Base-by-base conservation (phyloP, 2,329 filamentous ascomycete genomes). In the Fusarium fracticaudum region DNA sequence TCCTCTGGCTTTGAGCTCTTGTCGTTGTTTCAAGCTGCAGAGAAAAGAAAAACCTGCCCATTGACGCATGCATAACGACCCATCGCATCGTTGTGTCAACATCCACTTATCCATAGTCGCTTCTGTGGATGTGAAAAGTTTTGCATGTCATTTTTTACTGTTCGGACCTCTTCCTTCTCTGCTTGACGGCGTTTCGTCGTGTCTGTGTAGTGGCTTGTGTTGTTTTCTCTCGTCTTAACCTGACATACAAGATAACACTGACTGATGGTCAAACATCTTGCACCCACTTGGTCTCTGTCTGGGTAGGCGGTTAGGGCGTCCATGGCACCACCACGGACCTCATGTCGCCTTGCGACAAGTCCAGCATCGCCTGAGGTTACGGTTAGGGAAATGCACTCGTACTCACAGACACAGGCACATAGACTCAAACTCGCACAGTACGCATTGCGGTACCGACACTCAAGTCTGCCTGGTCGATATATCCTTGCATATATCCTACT, bases 271-370 rank as follows among this genome's bases (percentile, higher is more conserved):
- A 60, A 69, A 64, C 71, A 75, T 63, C 64, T 50, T 44, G 64
- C 67, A 59, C 48, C 62, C 61, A 67, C 70, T 67, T 63, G 53
- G 48, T 71, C 58, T 59, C 64, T 64, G 59, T 54, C 64, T 64
- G 59, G 53, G 65, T 48, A 67, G 40, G 60, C 26, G 38, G 41
- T 60, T 54, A 70, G 69, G 69, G 72, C 55, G 74, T 64, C 62
- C 64, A 76, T 78, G 74, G 77, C 77, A 78, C 77, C 77, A 79
- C 73, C 66, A 70, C 67, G 55, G 67, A 67, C 65, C 70, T 76
- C 71, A 61, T 57, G 61, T 77, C 71, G 76, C 71, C 77, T 76
- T 78, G 78, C 69, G 58, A 67, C 62, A 33, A 68, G 67, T 60
- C 64, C 50, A 70, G 65, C 45, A 78, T 79, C 66, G 76, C 74